Evolutionary conservation across 371 early-diverging fungal species (phyloP), one percentile per base, ranked within the genome.

Genomic region (Paraphysoderma sedebokerense): DNA sequence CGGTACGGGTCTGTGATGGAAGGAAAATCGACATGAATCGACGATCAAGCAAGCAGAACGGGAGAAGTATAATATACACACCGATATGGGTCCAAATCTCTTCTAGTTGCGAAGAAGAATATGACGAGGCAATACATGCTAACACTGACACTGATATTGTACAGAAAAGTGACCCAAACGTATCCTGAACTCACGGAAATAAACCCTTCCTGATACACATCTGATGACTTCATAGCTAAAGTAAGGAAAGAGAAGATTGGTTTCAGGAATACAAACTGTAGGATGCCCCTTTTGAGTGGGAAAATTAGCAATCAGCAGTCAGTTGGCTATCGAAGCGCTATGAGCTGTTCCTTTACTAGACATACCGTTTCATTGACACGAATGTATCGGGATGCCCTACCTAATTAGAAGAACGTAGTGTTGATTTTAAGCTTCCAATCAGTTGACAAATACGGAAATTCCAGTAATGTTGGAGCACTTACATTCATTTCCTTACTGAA

Each of bases 221-320:
- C 81, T 4, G 69, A 60, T 19, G 75, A 67, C 52, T 85, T 85
- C 28, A 89, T 62, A 3, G 82, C 46, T 80, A 92, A 79, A 9
- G 87, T 88, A 11, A 82, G 49, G 6, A 79, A 61, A 0, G 87
- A 82, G 35, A 88, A 58, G 1, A 84, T 44, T 0, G 93, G 93
- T 51, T 92, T 95, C 22, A 91, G 68, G 52, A 84, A 72, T 35
- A 92, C 87, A 57, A 87, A 95, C 59, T 92, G 93, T 13, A 95
- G 71, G 26, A 95, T 87, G 5, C 92, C 88, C 42, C 93, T 50
- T 13, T 48, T 17, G 22, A 51, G 9, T 2, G 50, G 19, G 26
- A 51, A 26, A 36, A 52, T 45, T 13, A 38, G 23, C 5, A 15
- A 28, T 17, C 24, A 33, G 44, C 35, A n/a, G 35, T 13, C 12